Evolutionary conservation across 2,329 filamentous ascomycete genomes (phyloP).

Genomic region (Fusarium algeriense): DNA sequence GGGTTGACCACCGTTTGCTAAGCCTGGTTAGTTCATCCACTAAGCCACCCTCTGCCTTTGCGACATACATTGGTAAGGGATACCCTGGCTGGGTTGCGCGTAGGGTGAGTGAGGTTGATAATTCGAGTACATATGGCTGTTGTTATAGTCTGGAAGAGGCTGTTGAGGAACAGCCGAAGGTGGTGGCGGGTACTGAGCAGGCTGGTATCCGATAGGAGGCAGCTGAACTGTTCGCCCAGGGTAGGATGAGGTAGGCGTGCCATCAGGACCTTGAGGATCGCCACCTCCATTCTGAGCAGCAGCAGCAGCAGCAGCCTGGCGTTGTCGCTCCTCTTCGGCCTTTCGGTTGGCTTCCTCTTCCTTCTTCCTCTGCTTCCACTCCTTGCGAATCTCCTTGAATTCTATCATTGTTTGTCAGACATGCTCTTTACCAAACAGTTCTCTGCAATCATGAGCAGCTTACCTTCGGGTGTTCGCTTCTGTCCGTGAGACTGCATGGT

Average conservation of each 20-base stretch:
- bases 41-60: slow-evolving; percentile 28
- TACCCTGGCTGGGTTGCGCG: slow-evolving; percentile 66
- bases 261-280: slow-evolving; percentile 60
- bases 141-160: slow-evolving; percentile 67
- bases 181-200: slow-evolving; percentile 75
- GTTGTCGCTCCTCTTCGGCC: slow-evolving; percentile 84
- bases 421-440: neutral
- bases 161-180: slow-evolving; percentile 66
- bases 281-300: slow-evolving; percentile 64
- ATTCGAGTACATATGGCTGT: slow-evolving; percentile 65
- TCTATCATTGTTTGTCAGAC: slow-evolving; percentile 68
- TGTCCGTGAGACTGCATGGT: slow-evolving; percentile 98
- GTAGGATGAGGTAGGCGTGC: slow-evolving; percentile 65
- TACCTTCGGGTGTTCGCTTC: slow-evolving; percentile 98
- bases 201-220: slow-evolving; percentile 80
- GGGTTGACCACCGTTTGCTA: slow-evolving; percentile 53
- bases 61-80: slow-evolving; percentile 70
- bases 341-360: slow-evolving; percentile 77
- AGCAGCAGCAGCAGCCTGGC: slow-evolving; percentile 63
- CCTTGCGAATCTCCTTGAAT: slow-evolving; percentile 98
- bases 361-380: slow-evolving; percentile 99
- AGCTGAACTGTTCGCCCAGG: slow-evolving; percentile 72
- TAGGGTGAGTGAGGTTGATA: slow-evolving; percentile 72
- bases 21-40: slow-evolving; percentile 28
- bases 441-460: slow-evolving; percentile 49